phyloP scores from a whole-genome alignment of 495 filamentous ascomycete genomes.

The Chaetomium tenue region DNA sequence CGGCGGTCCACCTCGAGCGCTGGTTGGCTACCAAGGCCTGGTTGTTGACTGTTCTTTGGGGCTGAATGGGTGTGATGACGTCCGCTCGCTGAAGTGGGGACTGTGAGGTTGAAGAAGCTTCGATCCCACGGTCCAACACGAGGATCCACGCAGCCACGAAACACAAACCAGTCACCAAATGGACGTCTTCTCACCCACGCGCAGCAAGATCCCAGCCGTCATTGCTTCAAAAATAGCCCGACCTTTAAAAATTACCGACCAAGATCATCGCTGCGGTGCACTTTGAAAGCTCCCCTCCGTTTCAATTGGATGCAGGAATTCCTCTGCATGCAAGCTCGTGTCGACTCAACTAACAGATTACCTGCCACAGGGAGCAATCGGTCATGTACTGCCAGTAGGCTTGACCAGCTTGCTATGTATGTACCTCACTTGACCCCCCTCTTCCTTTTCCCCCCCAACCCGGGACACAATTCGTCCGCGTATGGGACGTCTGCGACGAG shows the following conservation, averaged over 20 bases:
- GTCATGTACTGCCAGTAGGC: too few species aligned
- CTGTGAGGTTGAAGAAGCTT: not conserved
- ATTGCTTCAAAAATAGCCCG: not conserved
- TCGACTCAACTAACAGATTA: not conserved
- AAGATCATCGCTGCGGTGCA: not conserved
- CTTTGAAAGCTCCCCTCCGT: too few species aligned
- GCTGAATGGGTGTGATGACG: not conserved
- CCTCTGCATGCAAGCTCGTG: not conserved
- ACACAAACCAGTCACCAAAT: not conserved
- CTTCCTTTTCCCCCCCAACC: not conserved
- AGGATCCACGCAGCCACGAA: not conserved
- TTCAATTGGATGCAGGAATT: not conserved
- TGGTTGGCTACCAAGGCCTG: constrained; percentile 5
- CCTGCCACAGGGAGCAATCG: too few species aligned
- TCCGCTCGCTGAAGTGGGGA: not conserved
- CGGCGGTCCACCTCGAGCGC: not conserved
- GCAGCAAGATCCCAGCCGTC: not conserved
- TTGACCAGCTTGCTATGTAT: too few species aligned
- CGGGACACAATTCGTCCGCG: not conserved
- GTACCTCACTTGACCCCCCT: not conserved
- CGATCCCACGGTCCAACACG: not conserved
- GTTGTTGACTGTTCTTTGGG: not conserved
- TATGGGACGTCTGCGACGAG: not conserved
- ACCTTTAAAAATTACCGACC: not conserved
- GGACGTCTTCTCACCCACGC: not conserved